Percentiles rank a stretch among this genome's conserved stretches.
These are phyloP conservation scores for Geotrichum candidum DNA, from an alignment of 1,139 yeast species.

Conservation along the genomic window DNA sequence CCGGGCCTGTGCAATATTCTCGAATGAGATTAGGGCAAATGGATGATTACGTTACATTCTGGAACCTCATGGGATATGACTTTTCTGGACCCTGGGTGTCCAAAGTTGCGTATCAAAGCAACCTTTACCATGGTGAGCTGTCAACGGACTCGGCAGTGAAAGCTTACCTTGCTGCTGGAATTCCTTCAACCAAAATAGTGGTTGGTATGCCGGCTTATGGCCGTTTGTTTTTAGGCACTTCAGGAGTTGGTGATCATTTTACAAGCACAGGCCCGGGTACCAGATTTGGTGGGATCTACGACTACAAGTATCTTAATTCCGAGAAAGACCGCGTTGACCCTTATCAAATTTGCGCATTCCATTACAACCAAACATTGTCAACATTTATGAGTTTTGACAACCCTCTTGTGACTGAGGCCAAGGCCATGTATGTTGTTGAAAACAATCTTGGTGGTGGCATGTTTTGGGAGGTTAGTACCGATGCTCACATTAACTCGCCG, in stretches of 20 bases:
- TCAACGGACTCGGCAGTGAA: conserved; percentile 1
- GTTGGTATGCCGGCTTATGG: conserved; percentile 2
- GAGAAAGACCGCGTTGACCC: background rate
- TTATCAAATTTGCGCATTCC: background rate
- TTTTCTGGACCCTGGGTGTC: conserved; percentile 2
- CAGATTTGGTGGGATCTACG: background rate
- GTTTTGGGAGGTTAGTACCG: conserved; percentile 7
- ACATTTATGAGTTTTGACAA: conserved; percentile 1
- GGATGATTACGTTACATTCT: background rate
- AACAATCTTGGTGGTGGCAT: conserved; percentile 7
- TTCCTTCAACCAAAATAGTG: background rate
- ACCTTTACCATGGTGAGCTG: background rate
- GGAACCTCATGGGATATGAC: conserved; percentile 9
- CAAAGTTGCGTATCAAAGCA: background rate
- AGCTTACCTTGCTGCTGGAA: background rate
- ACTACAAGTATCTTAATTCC: background rate
- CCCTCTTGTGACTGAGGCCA: background rate
- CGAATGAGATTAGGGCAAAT: background rate
- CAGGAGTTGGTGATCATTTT: background rate
- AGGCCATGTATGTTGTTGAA: conserved; percentile 2
- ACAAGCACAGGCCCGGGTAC: background rate
- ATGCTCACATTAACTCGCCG: background rate
- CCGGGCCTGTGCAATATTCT: background rate
- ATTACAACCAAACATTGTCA: background rate
- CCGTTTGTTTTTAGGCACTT: background rate